Conservation (phyloP, 176 grass and related monocot genomes). For the Triticum urartu region DNA sequence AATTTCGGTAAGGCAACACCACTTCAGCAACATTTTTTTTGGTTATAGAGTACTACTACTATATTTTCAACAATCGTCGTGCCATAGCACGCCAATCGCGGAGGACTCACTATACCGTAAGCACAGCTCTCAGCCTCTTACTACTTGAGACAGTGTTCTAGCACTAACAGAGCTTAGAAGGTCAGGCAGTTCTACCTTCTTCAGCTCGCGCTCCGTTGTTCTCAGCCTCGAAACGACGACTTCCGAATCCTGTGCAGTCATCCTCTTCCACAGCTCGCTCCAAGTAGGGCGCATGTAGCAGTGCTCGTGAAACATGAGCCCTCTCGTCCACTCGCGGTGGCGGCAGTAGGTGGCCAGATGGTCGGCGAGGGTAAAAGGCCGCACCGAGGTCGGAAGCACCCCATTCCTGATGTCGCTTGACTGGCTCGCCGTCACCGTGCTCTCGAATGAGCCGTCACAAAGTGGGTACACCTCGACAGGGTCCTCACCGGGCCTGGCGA, state of each 20-base stretch:
- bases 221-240: neutral
- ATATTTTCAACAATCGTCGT: no score
- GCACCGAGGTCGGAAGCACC: neutral
- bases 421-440: neutral
- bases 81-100: no score
- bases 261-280: neutral
- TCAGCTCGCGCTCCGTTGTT: neutral
- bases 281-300: neutral
- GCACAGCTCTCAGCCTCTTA: neutral
- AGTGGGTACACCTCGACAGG: neutral
- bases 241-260: neutral
- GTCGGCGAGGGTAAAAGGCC: neutral
- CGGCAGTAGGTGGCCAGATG: constrained; percentile 6
- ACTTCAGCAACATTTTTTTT: no score
- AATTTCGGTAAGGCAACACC: no score
- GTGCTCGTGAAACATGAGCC: constrained; percentile 4
- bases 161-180: neutral
- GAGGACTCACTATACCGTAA: neutral
- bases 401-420: neutral
- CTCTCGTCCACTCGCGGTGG: neutral
- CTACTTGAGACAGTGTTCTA: neutral
- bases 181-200: neutral
- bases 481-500: neutral
- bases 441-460: neutral
- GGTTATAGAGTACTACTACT: no score